Evolutionary conservation across 768 basidiomycete genomes (phyloP).

Genomic region (Atractiella rhizophila): DNA sequence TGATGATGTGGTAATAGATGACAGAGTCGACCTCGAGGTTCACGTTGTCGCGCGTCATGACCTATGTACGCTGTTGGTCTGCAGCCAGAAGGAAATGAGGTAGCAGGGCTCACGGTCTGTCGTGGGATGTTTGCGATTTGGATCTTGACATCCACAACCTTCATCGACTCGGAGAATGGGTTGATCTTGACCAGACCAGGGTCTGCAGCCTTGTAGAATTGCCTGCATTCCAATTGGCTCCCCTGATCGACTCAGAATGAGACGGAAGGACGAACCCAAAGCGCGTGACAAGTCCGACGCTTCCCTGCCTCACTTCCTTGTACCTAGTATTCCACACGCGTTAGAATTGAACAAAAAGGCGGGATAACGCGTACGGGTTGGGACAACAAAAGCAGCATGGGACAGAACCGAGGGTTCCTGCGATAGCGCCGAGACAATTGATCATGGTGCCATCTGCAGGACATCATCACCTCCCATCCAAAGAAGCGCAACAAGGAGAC

Average conservation of each 20-base stretch:
- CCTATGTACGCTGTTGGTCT: background rate
- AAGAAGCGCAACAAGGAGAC: conserved; percentile 52
- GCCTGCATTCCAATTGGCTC: background rate
- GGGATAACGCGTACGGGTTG: too few relatives aligned
- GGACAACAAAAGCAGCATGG: conserved; percentile 63
- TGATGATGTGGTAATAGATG: conserved; percentile 29
- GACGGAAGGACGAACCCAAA: too few relatives aligned
- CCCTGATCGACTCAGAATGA: conserved; percentile 22
- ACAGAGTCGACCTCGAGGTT: conserved; percentile 12
- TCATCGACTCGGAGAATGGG: conserved; percentile 71
- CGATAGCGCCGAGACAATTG: conserved; percentile 7
- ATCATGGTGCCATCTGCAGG: conserved; percentile 13
- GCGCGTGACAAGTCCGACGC: conserved; percentile 69
- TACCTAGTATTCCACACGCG: conserved; percentile 19
- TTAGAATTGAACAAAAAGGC: too few relatives aligned
- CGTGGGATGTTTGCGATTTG: conserved; percentile 70
- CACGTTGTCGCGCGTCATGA: conserved; percentile 6
- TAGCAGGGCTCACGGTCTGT: conserved; percentile 71
- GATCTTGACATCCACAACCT: conserved; percentile 79
- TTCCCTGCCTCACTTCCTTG: conserved; percentile 54
- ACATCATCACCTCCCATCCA: too few relatives aligned
- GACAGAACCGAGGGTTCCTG: conserved; percentile 20
- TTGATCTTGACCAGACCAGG: conserved; percentile 58
- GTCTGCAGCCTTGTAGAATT: conserved; percentile 42
- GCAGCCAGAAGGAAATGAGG: conserved; percentile 90